Conservation (phyloP, 305 asterid species). For the Fraxinus paxiana region DNA sequence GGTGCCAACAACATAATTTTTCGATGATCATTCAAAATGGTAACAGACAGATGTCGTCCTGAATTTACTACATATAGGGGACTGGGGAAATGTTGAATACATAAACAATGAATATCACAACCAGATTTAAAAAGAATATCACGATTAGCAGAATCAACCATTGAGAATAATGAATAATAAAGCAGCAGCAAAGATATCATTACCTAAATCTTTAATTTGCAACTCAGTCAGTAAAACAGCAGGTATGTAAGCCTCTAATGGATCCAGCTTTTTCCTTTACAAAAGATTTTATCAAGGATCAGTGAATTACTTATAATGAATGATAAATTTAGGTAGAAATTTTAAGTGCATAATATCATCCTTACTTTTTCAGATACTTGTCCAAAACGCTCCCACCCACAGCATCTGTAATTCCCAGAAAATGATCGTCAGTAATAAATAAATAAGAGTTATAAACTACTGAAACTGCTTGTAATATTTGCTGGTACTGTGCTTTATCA, state of each 20-base stretch:
- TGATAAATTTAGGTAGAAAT: slow-evolving; percentile 9
- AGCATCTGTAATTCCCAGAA: slow-evolving; percentile 58
- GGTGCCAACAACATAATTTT: not conserved
- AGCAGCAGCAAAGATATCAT: slow-evolving; percentile 9
- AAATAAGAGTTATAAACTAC: not conserved
- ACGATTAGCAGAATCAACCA: not conserved
- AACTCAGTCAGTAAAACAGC: slow-evolving; percentile 77
- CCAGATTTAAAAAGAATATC: not conserved
- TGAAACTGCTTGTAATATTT: slow-evolving; percentile 3
- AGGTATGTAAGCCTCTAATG: slow-evolving; percentile 81
- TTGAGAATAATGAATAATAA: not conserved
- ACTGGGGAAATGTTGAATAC: not conserved
- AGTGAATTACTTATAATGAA: not conserved
- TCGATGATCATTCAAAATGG: not conserved
- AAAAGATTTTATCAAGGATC: slow-evolving; percentile 4
- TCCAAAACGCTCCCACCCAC: slow-evolving; percentile 51
- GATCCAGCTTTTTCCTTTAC: slow-evolving; percentile 88
- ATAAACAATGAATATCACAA: not conserved
- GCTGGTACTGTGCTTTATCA: not conserved
- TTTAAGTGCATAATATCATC: not conserved
- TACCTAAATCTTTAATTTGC: slow-evolving; percentile 90
- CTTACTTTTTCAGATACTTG: slow-evolving; percentile 76
- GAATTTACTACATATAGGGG: not conserved
- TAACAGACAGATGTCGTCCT: not conserved
- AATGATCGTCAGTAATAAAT: slow-evolving; percentile 12